Base-by-base conservation (phyloP, 2,329 filamentous ascomycete species). In the Mycocentrospora acerina region DNA sequence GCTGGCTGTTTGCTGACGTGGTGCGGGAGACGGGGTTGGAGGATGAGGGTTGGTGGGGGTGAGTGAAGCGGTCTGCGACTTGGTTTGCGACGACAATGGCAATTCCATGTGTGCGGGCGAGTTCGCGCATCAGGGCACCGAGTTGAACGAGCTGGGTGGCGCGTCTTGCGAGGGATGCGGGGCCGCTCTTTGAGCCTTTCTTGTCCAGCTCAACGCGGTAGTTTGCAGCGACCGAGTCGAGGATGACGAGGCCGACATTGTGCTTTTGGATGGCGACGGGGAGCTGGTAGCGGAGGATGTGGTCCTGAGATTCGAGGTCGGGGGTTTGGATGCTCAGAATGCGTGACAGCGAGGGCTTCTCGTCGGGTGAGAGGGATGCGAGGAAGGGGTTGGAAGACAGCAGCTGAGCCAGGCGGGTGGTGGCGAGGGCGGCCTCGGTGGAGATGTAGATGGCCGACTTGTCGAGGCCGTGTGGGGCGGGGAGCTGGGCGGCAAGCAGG, bases 51-150 rank as follows among this genome's bases (percentile, higher is more conserved):
- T 56, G 46, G 2, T 51, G 44, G 2, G 53, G 33, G 22, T 59
- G 55, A 13, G 71, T 71, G 48, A 98, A 95, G 4, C 90, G 84
- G 69, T 98, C 93, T 5, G 88, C 87, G 19, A 98, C 91, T 67
- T 98, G 93, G 62, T 98, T 98, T 4, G 91, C 87, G 3, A 96
- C 86, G 1, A 98, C 90, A 18, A 98, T 77, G 16, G 90, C 90
- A 30, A 96, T 74, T 49, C 85, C 77, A 58, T 94, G 75, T 28
- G 78, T 79, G 25, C 80, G 79, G 1, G 93, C 93, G 2, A 97
- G 71, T 26, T 84, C 78, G 24, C 90, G 81, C 15, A 98, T 75
- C 34, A 88, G 74, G 27, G 83, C 79, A 24, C 91, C 88, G 2
- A 95, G 73, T 19, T 83, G 82, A 12, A 88, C 78, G 35, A 98